phyloP scores from a whole-genome alignment of 2,329 filamentous ascomycete genomes.

The Aureobasidium musti region DNA sequence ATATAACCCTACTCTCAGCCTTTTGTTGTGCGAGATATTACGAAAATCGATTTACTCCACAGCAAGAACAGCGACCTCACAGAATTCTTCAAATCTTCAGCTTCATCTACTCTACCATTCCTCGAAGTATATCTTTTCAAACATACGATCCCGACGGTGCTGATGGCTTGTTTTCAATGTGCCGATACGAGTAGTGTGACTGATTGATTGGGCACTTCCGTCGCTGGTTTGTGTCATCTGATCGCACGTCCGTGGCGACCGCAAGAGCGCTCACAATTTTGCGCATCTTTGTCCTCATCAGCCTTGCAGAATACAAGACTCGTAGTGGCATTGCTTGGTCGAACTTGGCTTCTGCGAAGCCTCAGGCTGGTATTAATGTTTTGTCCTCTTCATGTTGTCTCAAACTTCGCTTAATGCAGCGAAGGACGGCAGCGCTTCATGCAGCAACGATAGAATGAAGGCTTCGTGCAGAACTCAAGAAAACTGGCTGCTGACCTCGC shows the following conservation, averaged over 20 bases:
- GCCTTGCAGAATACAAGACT: neutral
- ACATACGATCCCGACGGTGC: neutral
- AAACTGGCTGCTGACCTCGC: neutral
- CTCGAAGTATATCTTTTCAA: neutral
- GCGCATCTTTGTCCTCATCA: neutral
- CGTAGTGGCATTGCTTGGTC: conserved; percentile 15
- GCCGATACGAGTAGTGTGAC: neutral
- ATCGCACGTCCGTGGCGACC: neutral
- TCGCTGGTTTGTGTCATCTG: neutral
- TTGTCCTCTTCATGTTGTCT: neutral
- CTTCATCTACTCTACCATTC: neutral
- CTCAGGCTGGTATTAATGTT: neutral
- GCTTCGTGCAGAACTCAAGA: neutral
- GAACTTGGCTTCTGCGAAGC: conserved; percentile 1
- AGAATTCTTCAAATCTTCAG: neutral
- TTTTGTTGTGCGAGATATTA: neutral
- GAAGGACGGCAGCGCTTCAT: neutral
- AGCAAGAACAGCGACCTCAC: neutral
- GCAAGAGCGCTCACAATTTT: neutral
- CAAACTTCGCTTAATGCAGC: neutral
- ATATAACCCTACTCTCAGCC: neutral
- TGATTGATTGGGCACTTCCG: neutral
- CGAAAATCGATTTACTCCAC: conserved; percentile 1
- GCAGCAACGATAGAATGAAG: neutral
- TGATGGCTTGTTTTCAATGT: neutral